phyloP scores from a whole-genome alignment of 2,329 filamentous ascomycete species.

The Cladosporium sp. region DNA sequence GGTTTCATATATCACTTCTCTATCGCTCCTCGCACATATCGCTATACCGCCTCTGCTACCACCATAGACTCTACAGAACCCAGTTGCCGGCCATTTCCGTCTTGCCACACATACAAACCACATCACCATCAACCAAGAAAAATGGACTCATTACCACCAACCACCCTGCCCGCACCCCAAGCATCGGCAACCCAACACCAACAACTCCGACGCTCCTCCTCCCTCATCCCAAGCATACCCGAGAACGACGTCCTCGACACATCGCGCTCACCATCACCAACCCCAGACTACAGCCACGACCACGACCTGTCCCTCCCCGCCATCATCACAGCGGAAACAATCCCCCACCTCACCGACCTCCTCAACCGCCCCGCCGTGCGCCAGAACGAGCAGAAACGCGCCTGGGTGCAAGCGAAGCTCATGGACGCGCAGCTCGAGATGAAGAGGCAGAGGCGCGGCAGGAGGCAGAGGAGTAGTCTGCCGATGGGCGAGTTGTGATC shows the following conservation, averaged over 20 bases:
- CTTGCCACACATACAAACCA: not conserved
- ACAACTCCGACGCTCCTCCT: constrained; percentile 38
- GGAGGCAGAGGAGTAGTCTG: constrained; percentile 5
- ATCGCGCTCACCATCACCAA: not conserved
- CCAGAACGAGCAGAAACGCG: constrained; percentile 42
- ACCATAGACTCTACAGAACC: not conserved
- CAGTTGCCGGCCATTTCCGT: not conserved
- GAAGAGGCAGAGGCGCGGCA: constrained; percentile 32
- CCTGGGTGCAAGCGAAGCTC: constrained; percentile 49
- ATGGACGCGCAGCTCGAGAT: constrained; percentile 53
- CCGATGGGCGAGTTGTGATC: not conserved
- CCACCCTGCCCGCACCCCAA: not conserved
- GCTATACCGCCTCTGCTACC: not conserved
- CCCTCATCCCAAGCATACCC: not conserved
- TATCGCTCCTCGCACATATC: not conserved
- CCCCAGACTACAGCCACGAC: not conserved
- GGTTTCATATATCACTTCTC: not conserved
- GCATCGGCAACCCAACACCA: constrained; percentile 36
- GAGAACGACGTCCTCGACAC: not conserved
- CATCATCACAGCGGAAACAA: constrained; percentile 51
- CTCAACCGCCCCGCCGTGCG: constrained; percentile 51
- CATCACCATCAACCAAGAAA: not conserved
- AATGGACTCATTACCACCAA: constrained; percentile 8
- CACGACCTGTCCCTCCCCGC: constrained; percentile 37
- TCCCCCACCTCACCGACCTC: constrained; percentile 50